These are phyloP conservation scores for Suillus weaverae DNA, from an alignment of 768 basidiomycete genomes.

Conservation along the genomic window DNA sequence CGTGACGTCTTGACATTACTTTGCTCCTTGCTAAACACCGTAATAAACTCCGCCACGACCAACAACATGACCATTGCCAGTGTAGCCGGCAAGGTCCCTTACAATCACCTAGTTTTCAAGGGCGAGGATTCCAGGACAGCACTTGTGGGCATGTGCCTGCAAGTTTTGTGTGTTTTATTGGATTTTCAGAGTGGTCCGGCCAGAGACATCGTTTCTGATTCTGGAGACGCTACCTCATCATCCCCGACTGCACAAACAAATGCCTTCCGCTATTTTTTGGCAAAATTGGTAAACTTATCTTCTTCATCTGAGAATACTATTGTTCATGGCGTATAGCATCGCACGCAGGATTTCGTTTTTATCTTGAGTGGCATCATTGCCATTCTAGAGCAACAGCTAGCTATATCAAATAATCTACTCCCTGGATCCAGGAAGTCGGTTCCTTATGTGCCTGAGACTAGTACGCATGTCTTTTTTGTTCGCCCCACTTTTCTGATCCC, in stretches of 20 bases:
- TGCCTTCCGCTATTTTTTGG: constrained; percentile 88
- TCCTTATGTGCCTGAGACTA: constrained; percentile 79
- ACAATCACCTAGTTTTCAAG: constrained; percentile 88
- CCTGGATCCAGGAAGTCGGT: constrained; percentile 85
- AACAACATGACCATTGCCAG: constrained; percentile 57
- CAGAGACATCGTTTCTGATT: constrained; percentile 47
- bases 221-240: constrained; percentile 43
- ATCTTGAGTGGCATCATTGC: constrained; percentile 69
- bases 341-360: constrained; percentile 86
- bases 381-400: constrained; percentile 75
- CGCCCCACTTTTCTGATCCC: constrained; percentile 10
- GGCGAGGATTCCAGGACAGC: constrained; percentile 77
- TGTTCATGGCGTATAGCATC: constrained; percentile 56
- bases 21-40: constrained; percentile 92
- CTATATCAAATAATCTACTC: constrained; percentile 68
- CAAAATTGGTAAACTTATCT: constrained; percentile 64
- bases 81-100: constrained; percentile 79
- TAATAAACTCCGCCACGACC: constrained; percentile 64
- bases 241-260: constrained; percentile 71
- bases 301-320: constrained; percentile 12
- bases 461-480: constrained; percentile 44
- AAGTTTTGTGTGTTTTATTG: constrained; percentile 72
- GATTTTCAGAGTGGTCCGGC: constrained; percentile 82
- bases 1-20: constrained; percentile 87
- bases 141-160: constrained; percentile 73